A percentile compares a stretch with the other conserved stretches of the same genome.
Evolutionary conservation across 148 eudicot species (phyloP).

Genomic region (Rhododendron williamsianum): DNA sequence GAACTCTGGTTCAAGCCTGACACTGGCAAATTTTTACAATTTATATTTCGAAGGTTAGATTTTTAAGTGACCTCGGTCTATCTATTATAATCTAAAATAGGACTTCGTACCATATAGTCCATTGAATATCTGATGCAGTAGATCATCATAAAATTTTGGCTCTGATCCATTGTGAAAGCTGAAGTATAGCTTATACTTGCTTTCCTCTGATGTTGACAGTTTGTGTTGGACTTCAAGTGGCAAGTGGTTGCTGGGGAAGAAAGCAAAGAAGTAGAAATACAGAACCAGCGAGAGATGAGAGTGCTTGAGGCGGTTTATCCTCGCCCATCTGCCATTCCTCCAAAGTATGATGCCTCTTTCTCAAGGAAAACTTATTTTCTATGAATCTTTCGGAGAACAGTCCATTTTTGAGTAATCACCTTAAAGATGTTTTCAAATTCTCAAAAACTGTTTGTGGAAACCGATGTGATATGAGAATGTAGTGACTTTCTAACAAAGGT

Average conservation of each 20-base stretch:
- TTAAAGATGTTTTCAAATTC: background rate
- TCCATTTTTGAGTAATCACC: background rate
- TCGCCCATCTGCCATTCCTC: slow-evolving; percentile 72
- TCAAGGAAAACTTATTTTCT: background rate
- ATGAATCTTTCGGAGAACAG: background rate
- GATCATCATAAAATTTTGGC: background rate
- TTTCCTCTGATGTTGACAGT: slow-evolving; percentile 36
- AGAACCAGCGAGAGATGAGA: slow-evolving; percentile 61
- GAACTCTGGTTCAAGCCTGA: background rate
- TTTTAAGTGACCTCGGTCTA: background rate
- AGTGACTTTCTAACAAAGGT: background rate
- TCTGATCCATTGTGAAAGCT: background rate
- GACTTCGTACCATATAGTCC: background rate
- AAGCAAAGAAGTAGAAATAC: slow-evolving; percentile 51
- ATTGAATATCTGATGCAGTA: slow-evolving; percentile 1
- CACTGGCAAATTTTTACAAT: background rate
- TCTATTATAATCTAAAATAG: background rate
- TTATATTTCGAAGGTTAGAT: background rate
- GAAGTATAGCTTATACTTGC: background rate
- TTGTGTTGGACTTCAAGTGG: slow-evolving; percentile 51
- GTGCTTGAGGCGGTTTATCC: slow-evolving; percentile 81
- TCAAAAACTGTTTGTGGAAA: background rate
- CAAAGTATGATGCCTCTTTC: slow-evolving; percentile 38
- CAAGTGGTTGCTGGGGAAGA: slow-evolving; percentile 76
- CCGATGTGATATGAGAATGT: background rate